Conservation (phyloP, 2,329 filamentous ascomycete species). For the Botrytis elliptica region DNA sequence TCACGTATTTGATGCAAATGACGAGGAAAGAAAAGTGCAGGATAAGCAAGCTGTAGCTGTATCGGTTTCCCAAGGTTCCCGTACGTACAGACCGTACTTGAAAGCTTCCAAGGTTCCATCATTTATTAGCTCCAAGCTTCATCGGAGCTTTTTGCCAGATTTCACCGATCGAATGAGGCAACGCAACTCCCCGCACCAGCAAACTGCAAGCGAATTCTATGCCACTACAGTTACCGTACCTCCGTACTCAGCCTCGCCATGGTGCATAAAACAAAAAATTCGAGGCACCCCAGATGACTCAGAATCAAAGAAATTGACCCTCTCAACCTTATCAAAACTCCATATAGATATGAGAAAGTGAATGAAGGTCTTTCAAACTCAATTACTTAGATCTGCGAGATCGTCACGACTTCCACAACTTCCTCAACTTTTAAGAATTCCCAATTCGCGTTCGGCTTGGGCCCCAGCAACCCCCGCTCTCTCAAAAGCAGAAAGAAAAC, state of each 20-base stretch:
- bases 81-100: slow-evolving; percentile 22
- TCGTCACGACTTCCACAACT: slow-evolving; percentile 30
- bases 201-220: slow-evolving; percentile 16
- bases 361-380: slow-evolving; percentile 35
- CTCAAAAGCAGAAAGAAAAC: slow-evolving; percentile 27
- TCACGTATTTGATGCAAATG: slow-evolving; percentile 10
- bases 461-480: slow-evolving; percentile 26
- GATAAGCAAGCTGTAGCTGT: slow-evolving; percentile 1
- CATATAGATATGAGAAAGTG: slow-evolving; percentile 27
- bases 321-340: slow-evolving; percentile 22
- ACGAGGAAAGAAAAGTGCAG: slow-evolving; percentile 9
- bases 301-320: slow-evolving; percentile 26
- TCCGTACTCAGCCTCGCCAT: slow-evolving; percentile 21
- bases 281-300: slow-evolving; percentile 34
- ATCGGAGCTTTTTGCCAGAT: slow-evolving; percentile 10
- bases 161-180: slow-evolving; percentile 15
- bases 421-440: slow-evolving; percentile 24
- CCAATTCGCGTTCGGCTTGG: slow-evolving; percentile 23
- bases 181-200: slow-evolving; percentile 5
- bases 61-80: slow-evolving; percentile 25
- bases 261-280: slow-evolving; percentile 22
- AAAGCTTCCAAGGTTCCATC: neutral
- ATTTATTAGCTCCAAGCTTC: slow-evolving; percentile 8
- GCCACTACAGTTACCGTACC: neutral
- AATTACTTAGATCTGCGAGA: slow-evolving; percentile 36